phyloP scores from a whole-genome alignment of 1,139 yeast genomes.

The Suhomyces anneliseae region DNA sequence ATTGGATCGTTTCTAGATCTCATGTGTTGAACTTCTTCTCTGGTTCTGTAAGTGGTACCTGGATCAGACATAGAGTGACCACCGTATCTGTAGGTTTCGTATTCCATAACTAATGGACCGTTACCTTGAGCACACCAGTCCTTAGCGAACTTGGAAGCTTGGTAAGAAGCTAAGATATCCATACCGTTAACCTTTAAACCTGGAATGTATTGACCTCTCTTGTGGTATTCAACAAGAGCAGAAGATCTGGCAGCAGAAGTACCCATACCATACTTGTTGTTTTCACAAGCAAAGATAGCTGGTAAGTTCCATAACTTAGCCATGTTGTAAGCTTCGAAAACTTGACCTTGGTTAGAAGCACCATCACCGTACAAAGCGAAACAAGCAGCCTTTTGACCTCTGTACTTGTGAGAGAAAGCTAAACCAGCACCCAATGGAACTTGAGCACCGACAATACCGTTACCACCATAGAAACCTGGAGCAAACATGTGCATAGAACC shows the following conservation, averaged over 20 bases:
- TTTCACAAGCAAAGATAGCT: constrained; percentile 92
- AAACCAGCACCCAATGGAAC: constrained; percentile 97
- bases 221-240: constrained; percentile 93
- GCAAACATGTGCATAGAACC: constrained; percentile 99
- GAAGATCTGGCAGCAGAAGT: constrained; percentile 96
- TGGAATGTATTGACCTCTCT: constrained; percentile 99
- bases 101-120: constrained; percentile 94
- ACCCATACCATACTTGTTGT: constrained; percentile 99
- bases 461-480: constrained; percentile 95
- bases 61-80: constrained; percentile 99
- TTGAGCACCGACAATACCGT: constrained; percentile 99
- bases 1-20: constrained; percentile 97
- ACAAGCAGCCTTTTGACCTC: constrained; percentile 75
- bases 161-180: constrained; percentile 95
- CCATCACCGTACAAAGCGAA: constrained; percentile 97
- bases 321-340: constrained; percentile 96
- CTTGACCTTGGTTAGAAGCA: constrained; percentile 99
- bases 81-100: constrained; percentile 98
- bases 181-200: constrained; percentile 98
- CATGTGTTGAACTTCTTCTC: constrained; percentile 99
- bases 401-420: constrained; percentile 95
- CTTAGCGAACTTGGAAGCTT: constrained; percentile 95
- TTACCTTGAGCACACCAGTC: constrained; percentile 93
- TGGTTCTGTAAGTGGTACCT: constrained; percentile 98
- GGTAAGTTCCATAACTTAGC: constrained; percentile 99